Evolutionary conservation across 2,329 filamentous ascomycete genomes (phyloP).

Genomic region (Aspergillus quadrilineatus): DNA sequence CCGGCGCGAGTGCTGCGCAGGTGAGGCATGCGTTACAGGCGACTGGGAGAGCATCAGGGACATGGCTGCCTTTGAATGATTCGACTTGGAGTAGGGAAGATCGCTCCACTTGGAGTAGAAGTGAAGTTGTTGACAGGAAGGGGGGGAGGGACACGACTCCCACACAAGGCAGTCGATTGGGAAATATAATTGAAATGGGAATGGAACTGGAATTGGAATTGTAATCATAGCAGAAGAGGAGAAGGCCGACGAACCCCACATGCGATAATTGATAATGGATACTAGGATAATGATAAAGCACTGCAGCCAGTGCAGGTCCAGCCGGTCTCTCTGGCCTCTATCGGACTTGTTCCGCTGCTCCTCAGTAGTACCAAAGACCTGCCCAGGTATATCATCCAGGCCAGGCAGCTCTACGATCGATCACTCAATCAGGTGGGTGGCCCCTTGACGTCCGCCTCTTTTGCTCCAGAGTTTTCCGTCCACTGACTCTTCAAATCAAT

Average conservation of each 20-base stretch:
- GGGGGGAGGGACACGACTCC: background rate
- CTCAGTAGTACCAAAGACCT: background rate
- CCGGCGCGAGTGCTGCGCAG: conserved; percentile 23
- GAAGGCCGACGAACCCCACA: conserved; percentile 14
- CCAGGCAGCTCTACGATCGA: no score
- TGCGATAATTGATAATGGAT: conserved; percentile 3
- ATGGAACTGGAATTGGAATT: background rate
- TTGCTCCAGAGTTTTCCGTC: background rate
- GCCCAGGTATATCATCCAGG: no score
- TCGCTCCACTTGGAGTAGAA: conserved; percentile 25
- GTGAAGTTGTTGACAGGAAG: conserved; percentile 4
- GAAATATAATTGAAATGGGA: background rate
- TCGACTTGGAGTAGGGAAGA: conserved; percentile 6
- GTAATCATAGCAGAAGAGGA: background rate
- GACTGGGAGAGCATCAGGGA: conserved; percentile 35
- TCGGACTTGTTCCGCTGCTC: background rate
- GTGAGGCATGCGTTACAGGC: conserved; percentile 20
- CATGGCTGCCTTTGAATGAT: conserved; percentile 13
- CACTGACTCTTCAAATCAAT: background rate
- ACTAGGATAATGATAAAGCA: background rate
- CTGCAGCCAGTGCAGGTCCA: background rate
- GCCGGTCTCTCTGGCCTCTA: conserved; percentile 4
- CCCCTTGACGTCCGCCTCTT: background rate
- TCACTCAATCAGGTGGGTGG: background rate
- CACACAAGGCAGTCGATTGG: background rate